Conservation (phyloP, 2,329 filamentous ascomycete genomes). For the Phialophora tarda region DNA sequence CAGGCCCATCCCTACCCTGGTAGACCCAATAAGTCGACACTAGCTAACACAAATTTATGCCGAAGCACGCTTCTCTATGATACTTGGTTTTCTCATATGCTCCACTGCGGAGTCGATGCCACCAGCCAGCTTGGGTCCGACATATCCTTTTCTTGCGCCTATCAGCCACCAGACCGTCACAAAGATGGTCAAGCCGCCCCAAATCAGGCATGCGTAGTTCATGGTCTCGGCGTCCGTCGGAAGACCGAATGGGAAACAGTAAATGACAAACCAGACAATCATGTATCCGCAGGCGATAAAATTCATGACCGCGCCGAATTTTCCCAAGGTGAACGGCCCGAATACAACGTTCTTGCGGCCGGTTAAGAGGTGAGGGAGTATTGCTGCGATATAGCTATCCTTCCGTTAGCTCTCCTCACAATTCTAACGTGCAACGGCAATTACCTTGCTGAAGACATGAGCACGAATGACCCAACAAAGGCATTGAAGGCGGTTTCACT, state of each 20-base stretch:
- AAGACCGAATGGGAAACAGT: slow-evolving; percentile 62
- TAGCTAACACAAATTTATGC: slow-evolving; percentile 11
- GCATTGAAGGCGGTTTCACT: slow-evolving; percentile 57
- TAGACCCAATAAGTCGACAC: neutral
- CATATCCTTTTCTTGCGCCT: slow-evolving; percentile 25
- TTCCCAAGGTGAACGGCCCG: slow-evolving; percentile 62
- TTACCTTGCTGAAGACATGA: slow-evolving; percentile 59
- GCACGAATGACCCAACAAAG: slow-evolving; percentile 64
- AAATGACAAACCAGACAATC: slow-evolving; percentile 62
- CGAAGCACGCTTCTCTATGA: slow-evolving; percentile 24
- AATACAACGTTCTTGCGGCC: slow-evolving; percentile 57
- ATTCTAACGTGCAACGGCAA: neutral
- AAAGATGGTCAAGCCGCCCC: slow-evolving; percentile 58
- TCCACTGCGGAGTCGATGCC: slow-evolving; percentile 26
- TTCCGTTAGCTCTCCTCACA: slow-evolving; percentile 9
- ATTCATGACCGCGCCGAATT: slow-evolving; percentile 59
- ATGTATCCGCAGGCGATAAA: slow-evolving; percentile 59
- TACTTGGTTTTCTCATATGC: slow-evolving; percentile 26
- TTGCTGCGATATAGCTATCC: slow-evolving; percentile 56
- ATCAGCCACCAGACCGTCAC: slow-evolving; percentile 53
- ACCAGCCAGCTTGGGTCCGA: slow-evolving; percentile 24
- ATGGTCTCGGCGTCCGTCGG: slow-evolving; percentile 55
- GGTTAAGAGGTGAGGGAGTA: slow-evolving; percentile 58
- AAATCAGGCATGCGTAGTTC: slow-evolving; percentile 62
- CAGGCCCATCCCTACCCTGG: neutral